phyloP scores from a whole-genome alignment of 1,139 yeast species.

The Taphrina confusa region DNA sequence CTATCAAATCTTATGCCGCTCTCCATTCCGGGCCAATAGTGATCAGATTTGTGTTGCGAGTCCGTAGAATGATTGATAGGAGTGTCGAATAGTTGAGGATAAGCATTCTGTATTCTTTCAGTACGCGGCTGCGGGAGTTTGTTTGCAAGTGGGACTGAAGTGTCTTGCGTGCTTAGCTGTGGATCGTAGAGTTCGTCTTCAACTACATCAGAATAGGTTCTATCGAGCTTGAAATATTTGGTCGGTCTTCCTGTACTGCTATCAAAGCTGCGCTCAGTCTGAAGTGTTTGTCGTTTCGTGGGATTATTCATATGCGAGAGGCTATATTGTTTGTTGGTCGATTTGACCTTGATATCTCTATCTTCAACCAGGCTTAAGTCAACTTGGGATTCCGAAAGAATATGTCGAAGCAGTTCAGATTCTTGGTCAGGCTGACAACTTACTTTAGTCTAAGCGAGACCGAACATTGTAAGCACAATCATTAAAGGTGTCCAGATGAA shows the following conservation, averaged over 20 bases:
- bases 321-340: too few species aligned
- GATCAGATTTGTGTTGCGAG: slow-evolving; percentile 10
- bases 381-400: too few species aligned
- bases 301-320: slow-evolving; percentile 12
- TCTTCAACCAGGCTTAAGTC: too few species aligned
- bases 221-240: slow-evolving; percentile 41
- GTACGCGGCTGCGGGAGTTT: slow-evolving; percentile 35
- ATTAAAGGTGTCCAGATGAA: too few species aligned
- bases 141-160: slow-evolving; percentile 34
- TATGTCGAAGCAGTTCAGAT: too few species aligned
- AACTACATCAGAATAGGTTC: slow-evolving; percentile 43
- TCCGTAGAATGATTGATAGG: slow-evolving; percentile 7
- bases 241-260: slow-evolving; percentile 20
- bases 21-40: slow-evolving; percentile 38
- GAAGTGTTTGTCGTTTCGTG: slow-evolving; percentile 1
- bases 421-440: too few species aligned
- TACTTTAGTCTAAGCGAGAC: too few species aligned
- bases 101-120: slow-evolving; percentile 36
- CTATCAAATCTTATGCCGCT: slow-evolving; percentile 24
- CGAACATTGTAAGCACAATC: too few species aligned
- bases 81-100: slow-evolving; percentile 35
- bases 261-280: slow-evolving; percentile 25
- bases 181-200: slow-evolving; percentile 42
- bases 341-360: too few species aligned
- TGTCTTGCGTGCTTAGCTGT: slow-evolving; percentile 23